A percentile compares a stretch with the other conserved stretches of the same genome.
phyloP scores from a whole-genome alignment of 1,284 basidiomycete genomes.

The Cutaneotrichosporon arboriforme region DNA sequence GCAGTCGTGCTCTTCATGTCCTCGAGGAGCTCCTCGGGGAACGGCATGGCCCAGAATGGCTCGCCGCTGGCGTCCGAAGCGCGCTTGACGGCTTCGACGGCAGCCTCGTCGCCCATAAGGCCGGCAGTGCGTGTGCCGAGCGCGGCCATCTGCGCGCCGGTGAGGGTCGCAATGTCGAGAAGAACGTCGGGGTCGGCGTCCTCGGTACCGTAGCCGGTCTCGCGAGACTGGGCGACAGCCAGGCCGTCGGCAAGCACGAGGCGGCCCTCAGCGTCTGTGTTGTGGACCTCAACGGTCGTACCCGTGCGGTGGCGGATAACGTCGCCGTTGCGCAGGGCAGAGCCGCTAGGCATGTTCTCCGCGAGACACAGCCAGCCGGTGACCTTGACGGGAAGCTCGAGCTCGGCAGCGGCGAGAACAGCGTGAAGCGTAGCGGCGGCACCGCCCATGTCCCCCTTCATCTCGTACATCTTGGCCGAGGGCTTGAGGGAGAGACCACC shows the following conservation, averaged over 20 bases:
- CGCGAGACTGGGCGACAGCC: slow-evolving; percentile 9
- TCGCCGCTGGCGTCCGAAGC: slow-evolving; percentile 9
- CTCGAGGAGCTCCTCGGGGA: slow-evolving; percentile 17
- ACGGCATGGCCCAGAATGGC: slow-evolving; percentile 19
- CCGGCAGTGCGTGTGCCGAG: slow-evolving; percentile 18
- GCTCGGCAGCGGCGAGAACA: slow-evolving; percentile 17
- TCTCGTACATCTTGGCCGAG: slow-evolving; percentile 15
- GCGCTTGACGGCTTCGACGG: slow-evolving; percentile 11
- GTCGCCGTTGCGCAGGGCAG: slow-evolving; percentile 16
- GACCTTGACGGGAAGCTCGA: slow-evolving; percentile 9
- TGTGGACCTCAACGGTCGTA: slow-evolving; percentile 16
- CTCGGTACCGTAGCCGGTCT: slow-evolving; percentile 19
- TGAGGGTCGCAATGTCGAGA: slow-evolving; percentile 16
- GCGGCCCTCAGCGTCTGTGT: slow-evolving; percentile 21
- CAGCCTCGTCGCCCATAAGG: slow-evolving; percentile 18
- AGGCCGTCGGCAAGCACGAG: slow-evolving; percentile 21
- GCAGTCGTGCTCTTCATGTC: slow-evolving; percentile 15
- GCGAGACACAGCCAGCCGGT: slow-evolving; percentile 18
- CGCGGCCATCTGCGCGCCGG: slow-evolving; percentile 16
- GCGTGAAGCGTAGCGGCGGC: slow-evolving; percentile 14
- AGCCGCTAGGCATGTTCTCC: slow-evolving; percentile 19
- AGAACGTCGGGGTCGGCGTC: slow-evolving; percentile 17
- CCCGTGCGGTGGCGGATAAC: slow-evolving; percentile 17
- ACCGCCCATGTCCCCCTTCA: slow-evolving; percentile 22
- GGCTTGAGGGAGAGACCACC: slow-evolving; percentile 19